Base-by-base conservation (phyloP, 345 rosid species). In the Zanthoxylum bungeanum region DNA sequence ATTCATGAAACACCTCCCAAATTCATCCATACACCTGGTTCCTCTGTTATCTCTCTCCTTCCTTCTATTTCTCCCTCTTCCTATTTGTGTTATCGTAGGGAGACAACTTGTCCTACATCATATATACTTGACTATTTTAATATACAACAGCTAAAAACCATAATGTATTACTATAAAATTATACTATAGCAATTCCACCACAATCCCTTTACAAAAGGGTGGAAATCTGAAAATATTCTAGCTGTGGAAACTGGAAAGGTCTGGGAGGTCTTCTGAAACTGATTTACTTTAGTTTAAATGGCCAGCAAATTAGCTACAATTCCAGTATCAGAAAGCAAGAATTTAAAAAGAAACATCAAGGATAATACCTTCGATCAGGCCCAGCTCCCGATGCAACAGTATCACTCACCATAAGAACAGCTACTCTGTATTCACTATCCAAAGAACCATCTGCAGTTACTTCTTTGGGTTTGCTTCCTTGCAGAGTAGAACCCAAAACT, bases 341-440 rank as follows among this genome's bases (percentile, higher is more conserved):
- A 58, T 21, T 11, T 44, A n/a, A 34, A n/a, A 58, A 59, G 56
- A 34, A 67, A 69, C 36, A 72, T 53, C 51, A 42, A 47, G 9
- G 49, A 40, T 8, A 71, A 77, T 87, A 95, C 98, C 97, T 95
- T 73, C 91, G 77, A 83, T 95, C 96, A 77, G 91, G 97, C 70
- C 98, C 97, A 75, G 86, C 85, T 51, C 96, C 91, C 5, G 88
- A 81, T 67, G 96, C 92, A 76, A 92, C 94, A 53, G 97, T 91
- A 79, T 91, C 99, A 84, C 97, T 91, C 79, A 95, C 93, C 10
- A 96, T 88, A 66, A 92, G 86, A 80, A 92, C 51, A 68, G 97
- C 96, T 64, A 91, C 98, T 72, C 72, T 88, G 84, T 61, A 76
- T 73, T 68, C 85, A 30, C 74, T 53, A 64, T 74, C 79, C 72